A percentile compares a stretch with the other conserved stretches of the same genome.
Conservation (phyloP, 441 rosid species). For the Theobroma grandiflorum region DNA sequence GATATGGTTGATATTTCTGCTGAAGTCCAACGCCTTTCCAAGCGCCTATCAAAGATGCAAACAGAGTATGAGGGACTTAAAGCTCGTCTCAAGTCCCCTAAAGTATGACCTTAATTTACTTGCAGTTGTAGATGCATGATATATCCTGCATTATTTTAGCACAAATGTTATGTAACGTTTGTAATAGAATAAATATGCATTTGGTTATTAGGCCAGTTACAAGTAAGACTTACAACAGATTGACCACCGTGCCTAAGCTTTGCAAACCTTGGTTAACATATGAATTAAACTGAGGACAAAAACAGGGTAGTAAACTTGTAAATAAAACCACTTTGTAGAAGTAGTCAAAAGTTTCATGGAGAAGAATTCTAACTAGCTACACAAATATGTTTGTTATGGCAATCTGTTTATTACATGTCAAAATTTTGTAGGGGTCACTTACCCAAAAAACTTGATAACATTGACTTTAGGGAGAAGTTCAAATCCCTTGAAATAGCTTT, state of each 20-base stretch:
- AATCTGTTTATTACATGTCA: not conserved
- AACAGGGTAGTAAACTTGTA: not conserved
- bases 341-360: not conserved
- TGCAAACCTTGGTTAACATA: not conserved
- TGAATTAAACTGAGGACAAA: not conserved
- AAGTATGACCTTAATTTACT: constrained; percentile 49
- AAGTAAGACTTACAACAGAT: not conserved
- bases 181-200: not conserved
- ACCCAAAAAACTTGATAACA: not conserved
- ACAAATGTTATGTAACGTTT: not conserved
- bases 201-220: not conserved
- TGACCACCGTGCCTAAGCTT: not conserved
- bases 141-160: not conserved
- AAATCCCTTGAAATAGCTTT: not conserved
- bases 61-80: constrained; percentile 74
- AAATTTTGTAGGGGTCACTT: not conserved
- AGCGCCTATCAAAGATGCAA: constrained; percentile 91
- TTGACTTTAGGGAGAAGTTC: not conserved
- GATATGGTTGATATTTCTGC: constrained; percentile 93
- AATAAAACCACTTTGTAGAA: not conserved
- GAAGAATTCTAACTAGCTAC: not conserved
- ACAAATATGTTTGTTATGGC: not conserved
- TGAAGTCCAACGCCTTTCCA: constrained; percentile 88
- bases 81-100: constrained; percentile 79
- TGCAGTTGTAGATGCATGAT: constrained; percentile 16